Evolutionary conservation across 768 basidiomycete genomes (phyloP).

Genomic region (Termitomyces eurrhizus): DNA sequence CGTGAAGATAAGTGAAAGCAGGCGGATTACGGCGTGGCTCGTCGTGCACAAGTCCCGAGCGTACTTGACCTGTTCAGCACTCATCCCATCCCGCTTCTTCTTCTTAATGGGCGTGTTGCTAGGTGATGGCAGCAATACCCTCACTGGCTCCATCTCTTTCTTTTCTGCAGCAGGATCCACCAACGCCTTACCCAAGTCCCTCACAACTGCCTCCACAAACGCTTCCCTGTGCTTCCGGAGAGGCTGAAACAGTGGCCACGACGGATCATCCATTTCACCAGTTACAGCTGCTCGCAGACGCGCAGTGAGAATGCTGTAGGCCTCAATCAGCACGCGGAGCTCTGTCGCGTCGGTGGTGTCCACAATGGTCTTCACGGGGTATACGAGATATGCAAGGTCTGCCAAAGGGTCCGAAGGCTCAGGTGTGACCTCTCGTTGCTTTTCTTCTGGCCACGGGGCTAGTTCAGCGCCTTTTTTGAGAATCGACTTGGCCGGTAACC

Average conservation of each 20-base stretch:
- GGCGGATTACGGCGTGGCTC: constrained; percentile 63
- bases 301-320: constrained; percentile 65
- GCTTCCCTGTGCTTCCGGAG: constrained; percentile 48
- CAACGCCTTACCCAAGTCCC: constrained; percentile 65
- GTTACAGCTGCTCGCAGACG: constrained; percentile 51
- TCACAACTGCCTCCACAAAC: constrained; percentile 56
- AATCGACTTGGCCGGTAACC: constrained; percentile 60
- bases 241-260: constrained; percentile 72
- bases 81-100: constrained; percentile 67
- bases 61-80: constrained; percentile 72
- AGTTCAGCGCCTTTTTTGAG: constrained; percentile 49
- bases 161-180: constrained; percentile 45
- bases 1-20: constrained; percentile 59
- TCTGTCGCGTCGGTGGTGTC: constrained; percentile 34
- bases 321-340: constrained; percentile 62
- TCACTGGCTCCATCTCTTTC: constrained; percentile 23
- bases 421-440: constrained; percentile 64
- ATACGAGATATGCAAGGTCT: constrained; percentile 60
- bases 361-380: constrained; percentile 60
- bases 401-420: constrained; percentile 68
- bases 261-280: constrained; percentile 49
- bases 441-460: constrained; percentile 39
- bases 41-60: constrained; percentile 77
- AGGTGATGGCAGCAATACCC: constrained; percentile 58
- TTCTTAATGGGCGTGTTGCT: constrained; percentile 53